These are phyloP conservation scores for Fusarium sp. DNA, from an alignment of 2,329 filamentous ascomycete genomes.

Conservation along the genomic window DNA sequence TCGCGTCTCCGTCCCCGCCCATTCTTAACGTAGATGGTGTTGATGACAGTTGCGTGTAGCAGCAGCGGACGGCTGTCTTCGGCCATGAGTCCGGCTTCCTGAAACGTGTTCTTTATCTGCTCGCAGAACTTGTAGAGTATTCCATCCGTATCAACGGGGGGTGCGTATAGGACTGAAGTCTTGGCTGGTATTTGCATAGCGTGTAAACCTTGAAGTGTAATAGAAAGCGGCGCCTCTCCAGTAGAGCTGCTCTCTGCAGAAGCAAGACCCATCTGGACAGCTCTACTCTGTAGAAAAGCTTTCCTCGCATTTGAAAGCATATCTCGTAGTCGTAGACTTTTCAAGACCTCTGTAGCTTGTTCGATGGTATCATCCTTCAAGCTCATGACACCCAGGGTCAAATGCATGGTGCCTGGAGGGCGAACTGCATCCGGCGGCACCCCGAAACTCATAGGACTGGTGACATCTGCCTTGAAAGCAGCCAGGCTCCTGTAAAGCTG, in stretches of 20 bases:
- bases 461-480: conserved; percentile 71
- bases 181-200: conserved; percentile 70
- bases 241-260: neutral
- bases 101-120: conserved; percentile 66
- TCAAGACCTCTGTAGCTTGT: conserved; percentile 56
- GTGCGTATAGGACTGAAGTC: conserved; percentile 74
- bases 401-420: conserved; percentile 83
- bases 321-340: conserved; percentile 53
- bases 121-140: conserved; percentile 69
- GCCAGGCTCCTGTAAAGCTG: conserved; percentile 74
- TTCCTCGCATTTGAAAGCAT: conserved; percentile 50
- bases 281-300: conserved; percentile 4
- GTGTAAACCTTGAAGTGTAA: conserved; percentile 67
- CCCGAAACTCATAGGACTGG: conserved; percentile 55
- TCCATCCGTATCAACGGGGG: conserved; percentile 65
- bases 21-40: conserved; percentile 80
- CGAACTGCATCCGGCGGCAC: conserved; percentile 77
- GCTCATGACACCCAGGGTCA: conserved; percentile 89
- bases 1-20: conserved; percentile 45
- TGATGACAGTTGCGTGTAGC: conserved; percentile 87
- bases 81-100: conserved; percentile 65
- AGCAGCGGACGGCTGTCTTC: conserved; percentile 73
- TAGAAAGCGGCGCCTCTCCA: conserved; percentile 43
- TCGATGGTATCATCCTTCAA: conserved; percentile 65
- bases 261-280: neutral